Conservation (phyloP, 345 rosid genomes). For the Hibiscus trionum region DNA sequence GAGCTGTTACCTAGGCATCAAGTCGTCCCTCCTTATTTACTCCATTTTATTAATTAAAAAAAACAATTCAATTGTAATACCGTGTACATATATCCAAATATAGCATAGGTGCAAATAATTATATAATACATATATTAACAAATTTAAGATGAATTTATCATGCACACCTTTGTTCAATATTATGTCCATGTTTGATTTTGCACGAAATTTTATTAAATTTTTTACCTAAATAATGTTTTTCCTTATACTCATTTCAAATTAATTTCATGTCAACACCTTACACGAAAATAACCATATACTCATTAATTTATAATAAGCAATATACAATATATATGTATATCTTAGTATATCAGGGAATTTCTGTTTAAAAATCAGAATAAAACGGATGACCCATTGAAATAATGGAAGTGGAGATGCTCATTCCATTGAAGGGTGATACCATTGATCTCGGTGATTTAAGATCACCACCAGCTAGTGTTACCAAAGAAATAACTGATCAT, state of each 20-base stretch:
- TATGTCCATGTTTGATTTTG: not conserved
- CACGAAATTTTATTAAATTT: not conserved
- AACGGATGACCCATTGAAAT: not conserved
- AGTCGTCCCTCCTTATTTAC: not conserved
- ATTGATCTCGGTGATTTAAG: not conserved
- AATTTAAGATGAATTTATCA: not conserved
- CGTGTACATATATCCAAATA: not conserved
- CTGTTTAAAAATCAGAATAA: not conserved
- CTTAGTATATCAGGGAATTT: not conserved
- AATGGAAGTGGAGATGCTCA: not conserved
- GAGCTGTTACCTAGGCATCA: not conserved
- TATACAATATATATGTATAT: not conserved
- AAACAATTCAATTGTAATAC: not conserved
- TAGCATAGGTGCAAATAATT: not conserved
- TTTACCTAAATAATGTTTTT: not conserved
- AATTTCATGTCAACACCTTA: not conserved
- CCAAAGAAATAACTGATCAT: not conserved
- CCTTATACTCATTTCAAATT: not conserved
- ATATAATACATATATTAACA: not conserved
- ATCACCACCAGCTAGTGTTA: not conserved
- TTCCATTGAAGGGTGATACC: not conserved
- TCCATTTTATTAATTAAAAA: not conserved
- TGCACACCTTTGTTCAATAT: not conserved
- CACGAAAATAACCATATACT: not conserved
- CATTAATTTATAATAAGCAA: not conserved